These are phyloP conservation scores for Lizonia empirigonia DNA, from an alignment of 2,329 filamentous ascomycete genomes.

Conservation along the genomic window DNA sequence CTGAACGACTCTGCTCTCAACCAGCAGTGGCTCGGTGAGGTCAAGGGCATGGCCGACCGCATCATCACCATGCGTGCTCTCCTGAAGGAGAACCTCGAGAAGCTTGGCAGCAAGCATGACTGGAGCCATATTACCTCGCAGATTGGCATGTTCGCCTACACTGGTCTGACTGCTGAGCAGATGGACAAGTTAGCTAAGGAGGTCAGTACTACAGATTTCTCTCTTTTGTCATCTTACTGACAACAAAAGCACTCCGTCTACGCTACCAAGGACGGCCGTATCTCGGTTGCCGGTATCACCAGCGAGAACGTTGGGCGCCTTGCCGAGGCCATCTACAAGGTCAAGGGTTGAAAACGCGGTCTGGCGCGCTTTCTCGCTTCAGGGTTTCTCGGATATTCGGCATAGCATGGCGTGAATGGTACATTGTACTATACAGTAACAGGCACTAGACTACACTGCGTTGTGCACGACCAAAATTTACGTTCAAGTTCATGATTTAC, in stretches of 20 bases:
- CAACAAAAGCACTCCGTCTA: conserved; percentile 80
- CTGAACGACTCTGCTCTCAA: conserved; percentile 84
- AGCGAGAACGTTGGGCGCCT: conserved; percentile 78
- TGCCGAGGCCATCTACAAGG: conserved; percentile 82
- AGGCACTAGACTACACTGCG: conserved; percentile 13
- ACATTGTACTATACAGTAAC: conserved; percentile 28
- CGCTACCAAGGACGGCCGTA: conserved; percentile 89
- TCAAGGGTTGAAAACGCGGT: conserved; percentile 64
- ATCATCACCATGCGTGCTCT: conserved; percentile 98
- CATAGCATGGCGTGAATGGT: conserved; percentile 27
- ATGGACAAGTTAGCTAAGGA: conserved; percentile 92
- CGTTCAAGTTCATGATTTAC: not conserved
- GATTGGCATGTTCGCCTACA: conserved; percentile 99
- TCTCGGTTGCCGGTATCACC: conserved; percentile 85
- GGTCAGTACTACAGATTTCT: conserved; percentile 50
- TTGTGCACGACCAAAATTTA: conserved; percentile 13
- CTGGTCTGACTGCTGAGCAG: conserved; percentile 85
- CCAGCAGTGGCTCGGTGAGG: conserved; percentile 92
- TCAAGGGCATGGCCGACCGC: conserved; percentile 98
- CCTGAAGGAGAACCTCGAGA: conserved; percentile 92
- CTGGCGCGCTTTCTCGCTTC: conserved; percentile 7
- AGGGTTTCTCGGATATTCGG: conserved; percentile 15
- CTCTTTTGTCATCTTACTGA: conserved; percentile 15
- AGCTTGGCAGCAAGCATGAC: conserved; percentile 93
- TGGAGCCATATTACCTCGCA: conserved; percentile 96